phyloP scores from a whole-genome alignment of 257 asterid species.

The Solanum pimpinellifolium region DNA sequence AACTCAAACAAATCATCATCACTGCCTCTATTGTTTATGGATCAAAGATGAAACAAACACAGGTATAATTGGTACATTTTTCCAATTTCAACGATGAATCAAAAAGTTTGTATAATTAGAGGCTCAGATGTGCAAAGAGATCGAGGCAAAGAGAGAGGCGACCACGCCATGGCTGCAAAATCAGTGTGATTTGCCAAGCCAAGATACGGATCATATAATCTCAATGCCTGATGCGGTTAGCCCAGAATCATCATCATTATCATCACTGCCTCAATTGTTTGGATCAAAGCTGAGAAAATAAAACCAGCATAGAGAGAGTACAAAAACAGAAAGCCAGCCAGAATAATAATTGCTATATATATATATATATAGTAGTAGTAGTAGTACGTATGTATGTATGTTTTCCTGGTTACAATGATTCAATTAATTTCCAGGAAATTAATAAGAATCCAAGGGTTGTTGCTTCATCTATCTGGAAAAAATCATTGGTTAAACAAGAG shows the following conservation, averaged over 20 bases:
- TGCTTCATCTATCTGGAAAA: neutral
- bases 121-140: neutral
- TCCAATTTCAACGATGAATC: neutral
- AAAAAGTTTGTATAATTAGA: neutral
- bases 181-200: neutral
- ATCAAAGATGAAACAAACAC: neutral
- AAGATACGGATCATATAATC: neutral
- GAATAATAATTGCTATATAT: neutral
- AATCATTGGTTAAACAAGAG: conserved; percentile 21
- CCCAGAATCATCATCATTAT: neutral
- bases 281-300: neutral
- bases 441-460: neutral
- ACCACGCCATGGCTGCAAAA: neutral
- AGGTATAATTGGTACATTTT: neutral
- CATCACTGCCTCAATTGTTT: neutral
- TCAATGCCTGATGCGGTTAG: neutral
- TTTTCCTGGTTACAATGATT: neutral
- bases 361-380: neutral
- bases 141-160: neutral
- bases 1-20: neutral
- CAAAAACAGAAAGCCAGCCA: neutral
- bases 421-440: neutral
- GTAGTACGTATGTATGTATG: neutral
- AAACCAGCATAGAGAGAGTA: neutral
- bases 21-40: neutral